Base-by-base conservation (phyloP, 208 protist species). In the Wallacemonas rigidus region DNA sequence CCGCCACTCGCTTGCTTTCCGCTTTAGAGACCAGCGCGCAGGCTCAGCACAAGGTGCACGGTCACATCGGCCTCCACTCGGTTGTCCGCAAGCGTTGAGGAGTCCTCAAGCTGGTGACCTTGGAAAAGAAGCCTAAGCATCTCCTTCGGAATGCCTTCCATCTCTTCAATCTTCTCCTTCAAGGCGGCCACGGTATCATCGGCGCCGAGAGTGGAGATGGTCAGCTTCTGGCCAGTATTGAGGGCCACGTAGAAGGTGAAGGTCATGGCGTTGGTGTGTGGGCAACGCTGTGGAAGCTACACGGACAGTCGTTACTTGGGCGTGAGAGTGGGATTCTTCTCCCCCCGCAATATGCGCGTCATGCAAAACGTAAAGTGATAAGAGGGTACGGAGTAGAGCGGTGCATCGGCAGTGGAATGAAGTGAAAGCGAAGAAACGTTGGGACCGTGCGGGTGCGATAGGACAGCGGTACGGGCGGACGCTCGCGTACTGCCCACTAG, bases 61-160 rank as follows among this genome's bases (percentile, higher is more conserved):
- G 83, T 88, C 3, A 78, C 77, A 62, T 87, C 91, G 1, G 89
- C 80, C 36, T 83, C 67, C 36, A 97, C 90, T n/a, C 81, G 72
- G 63, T 77, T 90, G 44, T 85, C 72, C 39, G 70, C 76, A 11
- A 96, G 72, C 1, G 86, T 92, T 48, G 81, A 82, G 38, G 76
- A 78, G 72, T 95, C 89, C 38, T 88, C 80, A 36, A 95, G 77
- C 64, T 87, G 80, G 45, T 81, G 76, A n/a, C 93, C 93, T 11
- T 75, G 74, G 78, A 89, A 91, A 5, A 97, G 77, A 35, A 97
- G 76, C 67, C 82, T 77, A 51, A 95, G 91, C 90, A 95, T 94
- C 40, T 87, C 87, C 39, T 78, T 77, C 14, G 88, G 85, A 62
- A 97, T 90, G 8, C 89, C 85, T 61, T 93, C 90, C 44, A 80